These are phyloP conservation scores for Cyclotella baltica DNA, from an alignment of 108 stramenopile genomes.

Conservation along the genomic window DNA sequence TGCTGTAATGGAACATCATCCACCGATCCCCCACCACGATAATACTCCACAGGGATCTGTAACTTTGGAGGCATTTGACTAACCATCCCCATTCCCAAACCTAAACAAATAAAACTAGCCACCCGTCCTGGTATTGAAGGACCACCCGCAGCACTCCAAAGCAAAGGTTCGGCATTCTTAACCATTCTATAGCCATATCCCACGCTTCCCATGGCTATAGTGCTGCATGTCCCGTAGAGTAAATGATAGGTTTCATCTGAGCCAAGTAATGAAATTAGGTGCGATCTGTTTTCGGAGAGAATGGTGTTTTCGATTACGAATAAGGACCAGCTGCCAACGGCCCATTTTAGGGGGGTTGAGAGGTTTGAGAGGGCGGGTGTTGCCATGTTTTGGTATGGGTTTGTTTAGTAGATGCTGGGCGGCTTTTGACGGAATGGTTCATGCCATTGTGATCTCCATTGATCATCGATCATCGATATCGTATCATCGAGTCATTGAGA, in stretches of 20 bases:
- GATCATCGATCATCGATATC: too few species aligned
- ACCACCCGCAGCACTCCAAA: constrained; percentile 34
- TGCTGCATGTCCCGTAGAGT: constrained; percentile 79
- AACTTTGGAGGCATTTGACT: constrained; percentile 82
- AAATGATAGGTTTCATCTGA: constrained; percentile 80
- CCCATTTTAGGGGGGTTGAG: constrained; percentile 71
- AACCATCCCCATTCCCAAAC: constrained; percentile 74
- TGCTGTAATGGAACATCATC: not conserved
- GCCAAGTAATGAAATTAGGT: constrained; percentile 68
- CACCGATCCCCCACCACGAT: not conserved
- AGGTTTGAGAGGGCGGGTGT: constrained; percentile 2
- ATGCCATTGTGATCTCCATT: too few species aligned
- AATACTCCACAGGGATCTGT: constrained; percentile 79
- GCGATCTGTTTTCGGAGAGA: constrained; percentile 89
- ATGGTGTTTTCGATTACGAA: constrained; percentile 88
- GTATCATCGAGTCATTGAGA: too few species aligned
- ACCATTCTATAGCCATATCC: constrained; percentile 74
- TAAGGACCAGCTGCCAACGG: constrained; percentile 78
- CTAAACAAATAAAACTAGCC: constrained; percentile 57
- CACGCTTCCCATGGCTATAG: constrained; percentile 79
- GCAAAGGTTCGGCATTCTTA: constrained; percentile 39
- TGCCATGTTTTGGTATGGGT: constrained; percentile 5
- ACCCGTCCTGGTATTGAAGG: constrained; percentile 35
- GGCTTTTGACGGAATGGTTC: too few species aligned
- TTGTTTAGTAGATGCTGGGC: too few species aligned